Evolutionary conservation across 2,329 filamentous ascomycete species (phyloP).

Genomic region (Botrytis medusae): DNA sequence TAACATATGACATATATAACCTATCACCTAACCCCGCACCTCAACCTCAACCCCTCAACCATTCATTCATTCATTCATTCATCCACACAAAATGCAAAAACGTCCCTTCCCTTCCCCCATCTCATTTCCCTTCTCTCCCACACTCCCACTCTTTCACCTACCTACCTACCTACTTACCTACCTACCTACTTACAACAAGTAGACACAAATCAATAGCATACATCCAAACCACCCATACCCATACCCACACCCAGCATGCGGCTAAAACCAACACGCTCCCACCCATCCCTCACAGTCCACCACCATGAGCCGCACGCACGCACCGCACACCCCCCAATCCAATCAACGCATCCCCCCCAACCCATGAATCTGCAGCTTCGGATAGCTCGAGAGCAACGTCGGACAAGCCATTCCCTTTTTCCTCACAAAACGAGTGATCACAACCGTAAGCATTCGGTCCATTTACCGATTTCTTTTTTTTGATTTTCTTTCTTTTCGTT

Average conservation of each 20-base stretch:
- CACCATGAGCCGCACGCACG: slow-evolving; percentile 12
- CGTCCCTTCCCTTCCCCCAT: neutral
- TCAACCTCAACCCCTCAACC: slow-evolving; percentile 1
- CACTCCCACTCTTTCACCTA: neutral
- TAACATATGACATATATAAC: neutral
- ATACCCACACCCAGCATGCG: neutral
- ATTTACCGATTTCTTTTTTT: slow-evolving; percentile 2
- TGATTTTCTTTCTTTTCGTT: neutral
- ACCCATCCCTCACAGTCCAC: neutral
- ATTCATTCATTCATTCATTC: neutral
- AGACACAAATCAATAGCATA: no score
- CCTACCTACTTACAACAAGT: no score
- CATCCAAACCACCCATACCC: neutral
- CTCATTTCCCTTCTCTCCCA: neutral
- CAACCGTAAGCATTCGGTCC: slow-evolving; percentile 12
- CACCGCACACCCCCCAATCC: neutral
- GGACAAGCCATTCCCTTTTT: neutral
- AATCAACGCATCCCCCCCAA: neutral
- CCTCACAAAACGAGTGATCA: slow-evolving; percentile 10
- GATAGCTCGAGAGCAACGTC: neutral
- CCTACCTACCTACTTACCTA: no score
- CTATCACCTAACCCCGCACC: neutral
- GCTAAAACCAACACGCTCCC: slow-evolving; percentile 4
- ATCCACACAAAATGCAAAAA: neutral
- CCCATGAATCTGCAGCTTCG: neutral